A percentile compares a stretch with the other conserved stretches of the same genome.
phyloP scores from a whole-genome alignment of 257 asterid species.

The Schizonepeta tenuifolia region DNA sequence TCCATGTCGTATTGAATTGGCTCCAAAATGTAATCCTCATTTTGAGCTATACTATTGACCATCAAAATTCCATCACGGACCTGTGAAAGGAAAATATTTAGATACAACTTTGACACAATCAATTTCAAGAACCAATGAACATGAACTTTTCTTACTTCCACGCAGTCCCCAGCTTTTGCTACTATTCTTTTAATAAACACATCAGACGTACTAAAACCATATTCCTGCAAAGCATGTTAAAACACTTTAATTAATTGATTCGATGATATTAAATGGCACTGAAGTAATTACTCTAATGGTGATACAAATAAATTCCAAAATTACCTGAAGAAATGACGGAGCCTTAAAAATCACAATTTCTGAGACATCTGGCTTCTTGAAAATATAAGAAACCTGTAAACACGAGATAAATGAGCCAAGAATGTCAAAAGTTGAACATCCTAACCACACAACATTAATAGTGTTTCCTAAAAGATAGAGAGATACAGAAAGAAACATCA shows the following conservation, averaged over 20 bases:
- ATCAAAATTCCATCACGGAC: constrained; percentile 73
- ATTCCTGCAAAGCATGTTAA: constrained; percentile 49
- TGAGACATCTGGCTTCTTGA: constrained; percentile 73
- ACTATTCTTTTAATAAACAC: constrained; percentile 91
- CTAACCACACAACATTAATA: constrained; percentile 6
- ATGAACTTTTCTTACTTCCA: constrained; percentile 57
- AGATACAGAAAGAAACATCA: not conserved
- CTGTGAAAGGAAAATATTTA: constrained; percentile 42
- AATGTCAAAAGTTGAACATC: constrained; percentile 15
- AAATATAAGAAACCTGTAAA: constrained; percentile 81
- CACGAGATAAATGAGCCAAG: constrained; percentile 14
- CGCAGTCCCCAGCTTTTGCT: constrained; percentile 86
- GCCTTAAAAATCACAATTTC: constrained; percentile 91
- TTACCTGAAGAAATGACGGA: constrained; percentile 84
- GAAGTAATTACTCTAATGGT: not conserved
- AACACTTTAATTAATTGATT: not conserved
- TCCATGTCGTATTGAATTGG: constrained; percentile 84
- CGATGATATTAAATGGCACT: constrained; percentile 10
- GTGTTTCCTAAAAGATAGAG: constrained; percentile 15
- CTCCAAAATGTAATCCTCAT: constrained; percentile 80
- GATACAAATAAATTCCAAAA: not conserved
- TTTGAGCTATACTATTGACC: constrained; percentile 69
- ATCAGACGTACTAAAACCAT: constrained; percentile 66
- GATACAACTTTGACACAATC: not conserved
- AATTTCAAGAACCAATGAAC: constrained; percentile 21